Conservation (phyloP, 2,329 filamentous ascomycete genomes). For the Rhynchosporium secalis region DNA sequence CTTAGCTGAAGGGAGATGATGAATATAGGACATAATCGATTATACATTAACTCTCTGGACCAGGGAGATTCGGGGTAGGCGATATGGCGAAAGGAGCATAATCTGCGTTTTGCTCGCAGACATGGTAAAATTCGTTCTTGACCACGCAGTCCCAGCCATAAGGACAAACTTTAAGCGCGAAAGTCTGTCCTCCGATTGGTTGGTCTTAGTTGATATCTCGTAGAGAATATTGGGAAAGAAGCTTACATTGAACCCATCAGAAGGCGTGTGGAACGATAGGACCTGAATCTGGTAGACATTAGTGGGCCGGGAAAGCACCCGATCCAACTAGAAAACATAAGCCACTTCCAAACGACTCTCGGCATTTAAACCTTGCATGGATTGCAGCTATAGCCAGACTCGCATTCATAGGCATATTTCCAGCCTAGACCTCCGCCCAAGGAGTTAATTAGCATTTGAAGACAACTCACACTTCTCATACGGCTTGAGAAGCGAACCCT, state of each 20-base stretch:
- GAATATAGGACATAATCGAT: too few species aligned
- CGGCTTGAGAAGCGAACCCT: not conserved
- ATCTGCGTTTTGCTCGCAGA: not conserved
- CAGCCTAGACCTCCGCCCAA: slow-evolving; percentile 1
- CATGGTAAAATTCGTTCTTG: not conserved
- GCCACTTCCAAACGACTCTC: not conserved
- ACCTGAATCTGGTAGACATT: not conserved
- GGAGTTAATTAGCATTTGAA: not conserved
- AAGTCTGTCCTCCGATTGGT: not conserved
- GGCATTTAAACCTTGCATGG: not conserved
- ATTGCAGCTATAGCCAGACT: not conserved
- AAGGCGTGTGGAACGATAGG: not conserved
- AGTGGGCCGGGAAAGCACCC: not conserved
- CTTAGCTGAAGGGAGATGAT: not conserved
- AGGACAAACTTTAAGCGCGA: not conserved
- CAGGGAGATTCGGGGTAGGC: slow-evolving; percentile 1
- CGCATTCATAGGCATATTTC: not conserved
- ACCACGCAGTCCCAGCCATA: not conserved
- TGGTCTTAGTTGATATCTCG: too few species aligned
- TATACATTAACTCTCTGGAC: not conserved
- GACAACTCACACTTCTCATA: not conserved
- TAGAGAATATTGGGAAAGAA: too few species aligned
- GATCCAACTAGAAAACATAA: not conserved
- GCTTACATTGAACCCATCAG: not conserved
- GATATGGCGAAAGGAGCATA: not conserved